Base-by-base conservation (phyloP, 352 stramenopile species). In the Stramenopiles sp. region DNA sequence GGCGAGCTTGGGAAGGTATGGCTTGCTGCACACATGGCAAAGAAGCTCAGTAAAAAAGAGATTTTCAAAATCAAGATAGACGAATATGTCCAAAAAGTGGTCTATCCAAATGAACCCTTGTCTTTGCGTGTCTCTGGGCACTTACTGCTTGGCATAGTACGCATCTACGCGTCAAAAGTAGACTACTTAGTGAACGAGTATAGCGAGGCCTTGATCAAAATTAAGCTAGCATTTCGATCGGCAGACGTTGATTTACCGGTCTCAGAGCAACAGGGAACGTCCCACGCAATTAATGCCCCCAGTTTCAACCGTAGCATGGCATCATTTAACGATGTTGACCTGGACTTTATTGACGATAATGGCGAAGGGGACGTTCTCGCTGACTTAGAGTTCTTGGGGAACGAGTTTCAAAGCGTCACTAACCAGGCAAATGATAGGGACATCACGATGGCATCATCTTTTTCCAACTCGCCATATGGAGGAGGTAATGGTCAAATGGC, bases 1-100 rank as follows among this genome's bases (percentile, higher is more conserved):
- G 96, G 96, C 0, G 95, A 96, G 30, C 87, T 99, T 55, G 95
- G 95, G 76, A 98, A 99, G 87, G 97, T 99, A 80, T 99, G 96
- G 94, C 90, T 99, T 31, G 96, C 96, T 22, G 96, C 96, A 31
- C 96, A 99, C 86, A 98, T 93, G 92, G 96, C 99, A 89, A 99
- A 99, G 89, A 99, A 99, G 88, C 88, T 99, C 31, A 97, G 91
- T 83, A 97, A 98, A 85, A 90, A 95, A 67, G 93, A 98, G 86
- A 98, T 99, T 80, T 98, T 98, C 87, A 90, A 91, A 32, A 97
- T 95, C 8, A 95, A 99, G 87, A 98, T 99, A 86, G 88, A 92
- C 82, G 90, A 88, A 84, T 98, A 94, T 30, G 95, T 98, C 25
- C 80, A 86, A 88, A 82, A 84, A 86, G 98, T 99, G 83, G 90